phyloP scores from a whole-genome alignment of 176 grass and related monocot genomes.

The Avena atlantica region DNA sequence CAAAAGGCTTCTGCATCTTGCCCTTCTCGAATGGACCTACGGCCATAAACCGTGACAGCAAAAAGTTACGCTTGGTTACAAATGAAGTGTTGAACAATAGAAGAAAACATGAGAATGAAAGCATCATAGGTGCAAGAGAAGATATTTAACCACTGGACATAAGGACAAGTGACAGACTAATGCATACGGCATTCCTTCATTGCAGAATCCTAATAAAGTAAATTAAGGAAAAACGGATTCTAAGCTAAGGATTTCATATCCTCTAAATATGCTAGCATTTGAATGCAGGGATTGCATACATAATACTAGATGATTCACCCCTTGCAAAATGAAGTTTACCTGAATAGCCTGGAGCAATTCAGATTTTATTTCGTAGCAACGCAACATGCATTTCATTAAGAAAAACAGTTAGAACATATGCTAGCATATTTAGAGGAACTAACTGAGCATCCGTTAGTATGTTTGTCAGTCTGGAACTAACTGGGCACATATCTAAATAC shows the following conservation, averaged over 20 bases:
- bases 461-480: no score
- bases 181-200: neutral
- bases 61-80: neutral
- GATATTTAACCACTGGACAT: neutral
- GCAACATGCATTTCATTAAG: neutral
- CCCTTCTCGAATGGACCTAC: conserved; percentile 82
- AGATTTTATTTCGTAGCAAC: conserved; percentile 17
- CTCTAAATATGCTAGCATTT: neutral
- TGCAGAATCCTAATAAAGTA: neutral
- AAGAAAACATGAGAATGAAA: neutral
- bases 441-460: no score
- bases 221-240: neutral
- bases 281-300: neutral
- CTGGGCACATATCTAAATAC: no score
- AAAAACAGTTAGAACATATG: neutral
- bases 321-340: neutral
- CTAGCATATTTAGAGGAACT: no score
- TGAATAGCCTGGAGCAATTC: neutral
- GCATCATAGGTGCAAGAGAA: neutral
- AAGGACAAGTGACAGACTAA: neutral
- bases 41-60: conserved; percentile 7
- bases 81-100: neutral
- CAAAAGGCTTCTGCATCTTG: conserved; percentile 93
- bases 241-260: neutral
- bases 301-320: neutral